Conservation (phyloP, 2,329 filamentous ascomycete genomes). For the Colletotrichum higginsianum region DNA sequence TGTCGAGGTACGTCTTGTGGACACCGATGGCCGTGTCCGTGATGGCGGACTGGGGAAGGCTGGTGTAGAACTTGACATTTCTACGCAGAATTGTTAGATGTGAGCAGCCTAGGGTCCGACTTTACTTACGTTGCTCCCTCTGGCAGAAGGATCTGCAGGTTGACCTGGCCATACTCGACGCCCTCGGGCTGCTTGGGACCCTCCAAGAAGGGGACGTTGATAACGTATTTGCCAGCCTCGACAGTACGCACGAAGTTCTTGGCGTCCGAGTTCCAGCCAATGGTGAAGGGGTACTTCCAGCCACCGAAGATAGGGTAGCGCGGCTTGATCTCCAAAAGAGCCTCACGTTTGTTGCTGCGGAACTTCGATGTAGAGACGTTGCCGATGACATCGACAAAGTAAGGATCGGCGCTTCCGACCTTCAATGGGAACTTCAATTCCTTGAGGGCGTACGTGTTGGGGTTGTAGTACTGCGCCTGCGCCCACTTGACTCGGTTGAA, state of each 20-base stretch:
- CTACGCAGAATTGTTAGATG: constrained; percentile 66
- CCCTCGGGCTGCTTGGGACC: constrained; percentile 90
- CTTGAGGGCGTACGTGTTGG: constrained; percentile 83
- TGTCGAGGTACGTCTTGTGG: constrained; percentile 96
- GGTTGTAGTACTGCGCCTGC: constrained; percentile 80
- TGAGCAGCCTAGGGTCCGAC: not conserved
- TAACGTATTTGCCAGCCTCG: constrained; percentile 76
- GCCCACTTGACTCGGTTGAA: constrained; percentile 87
- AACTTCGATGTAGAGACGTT: constrained; percentile 97
- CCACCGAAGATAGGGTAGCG: constrained; percentile 97
- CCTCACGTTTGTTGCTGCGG: constrained; percentile 81
- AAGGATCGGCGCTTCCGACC: constrained; percentile 86
- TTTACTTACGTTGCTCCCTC: constrained; percentile 86
- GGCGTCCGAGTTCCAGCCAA: constrained; percentile 94
- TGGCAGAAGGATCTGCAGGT: constrained; percentile 87
- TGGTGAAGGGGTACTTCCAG: constrained; percentile 98
- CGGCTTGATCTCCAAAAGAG: constrained; percentile 90
- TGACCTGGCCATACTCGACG: constrained; percentile 85
- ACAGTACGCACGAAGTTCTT: constrained; percentile 80
- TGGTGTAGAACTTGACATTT: constrained; percentile 83
- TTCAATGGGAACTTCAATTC: constrained; percentile 86
- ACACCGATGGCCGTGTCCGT: constrained; percentile 71
- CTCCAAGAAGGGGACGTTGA: constrained; percentile 94
- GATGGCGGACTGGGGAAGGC: constrained; percentile 76
- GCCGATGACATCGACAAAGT: constrained; percentile 96